phyloP scores from a whole-genome alignment of 2,329 filamentous ascomycete genomes.

The Elsinoe ampelina region DNA sequence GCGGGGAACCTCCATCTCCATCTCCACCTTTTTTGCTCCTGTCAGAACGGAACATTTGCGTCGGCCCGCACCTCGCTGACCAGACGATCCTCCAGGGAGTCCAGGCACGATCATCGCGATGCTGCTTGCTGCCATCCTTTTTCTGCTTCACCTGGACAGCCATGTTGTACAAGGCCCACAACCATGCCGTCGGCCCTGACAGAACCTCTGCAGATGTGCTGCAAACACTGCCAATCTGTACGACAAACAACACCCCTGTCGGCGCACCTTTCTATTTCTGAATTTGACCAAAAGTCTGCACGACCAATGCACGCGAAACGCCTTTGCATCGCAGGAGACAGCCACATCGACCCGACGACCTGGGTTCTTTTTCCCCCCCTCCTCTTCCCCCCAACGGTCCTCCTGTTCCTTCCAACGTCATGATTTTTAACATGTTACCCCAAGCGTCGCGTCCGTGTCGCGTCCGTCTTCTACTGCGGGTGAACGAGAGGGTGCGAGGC shows the following conservation, averaged over 20 bases:
- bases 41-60: slow-evolving; percentile 6
- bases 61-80: slow-evolving; percentile 1
- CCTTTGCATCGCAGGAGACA: neutral
- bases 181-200: neutral
- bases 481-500: neutral
- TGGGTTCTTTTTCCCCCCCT: neutral
- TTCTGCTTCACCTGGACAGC: too few species aligned
- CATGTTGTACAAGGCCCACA: too few species aligned
- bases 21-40: neutral
- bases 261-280: too few species aligned
- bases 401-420: neutral
- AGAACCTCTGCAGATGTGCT: neutral
- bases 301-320: neutral
- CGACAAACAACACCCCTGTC: neutral
- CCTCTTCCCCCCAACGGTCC: neutral
- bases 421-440: neutral
- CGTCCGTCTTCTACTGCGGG: neutral
- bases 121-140: neutral
- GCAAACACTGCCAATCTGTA: neutral
- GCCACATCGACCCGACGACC: neutral
- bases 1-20: slow-evolving; percentile 1
- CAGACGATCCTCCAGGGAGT: slow-evolving; percentile 5
- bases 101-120: neutral
- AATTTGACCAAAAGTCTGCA: too few species aligned
- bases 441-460: neutral